Conservation (phyloP, 108 stramenopile species). For the Nitzschia sp. region DNA sequence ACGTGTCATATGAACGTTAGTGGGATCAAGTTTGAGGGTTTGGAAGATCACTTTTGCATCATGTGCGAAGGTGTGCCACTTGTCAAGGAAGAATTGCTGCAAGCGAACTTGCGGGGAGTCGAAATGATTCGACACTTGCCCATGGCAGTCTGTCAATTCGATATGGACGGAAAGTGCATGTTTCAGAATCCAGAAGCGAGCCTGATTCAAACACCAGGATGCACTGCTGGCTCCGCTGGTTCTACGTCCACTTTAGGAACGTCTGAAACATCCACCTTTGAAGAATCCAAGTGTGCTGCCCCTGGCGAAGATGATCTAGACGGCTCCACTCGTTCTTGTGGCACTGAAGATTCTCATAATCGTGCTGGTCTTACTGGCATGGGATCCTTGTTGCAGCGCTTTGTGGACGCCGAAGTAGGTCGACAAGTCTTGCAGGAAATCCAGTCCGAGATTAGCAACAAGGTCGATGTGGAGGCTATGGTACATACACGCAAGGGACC, state of each 20-base stretch:
- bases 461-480: conserved; percentile 30
- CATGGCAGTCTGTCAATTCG: conserved; percentile 50
- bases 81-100: conserved; percentile 14
- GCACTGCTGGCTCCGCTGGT: neutral
- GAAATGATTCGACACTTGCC: conserved; percentile 57
- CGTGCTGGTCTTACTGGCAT: neutral
- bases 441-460: neutral
- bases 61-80: conserved; percentile 11
- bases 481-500: conserved; percentile 23
- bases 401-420: conserved; percentile 30
- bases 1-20: conserved; percentile 31
- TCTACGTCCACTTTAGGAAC: neutral
- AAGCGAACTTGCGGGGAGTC: conserved; percentile 37
- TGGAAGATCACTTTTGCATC: conserved; percentile 8
- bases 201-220: neutral
- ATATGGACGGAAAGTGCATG: conserved; percentile 43
- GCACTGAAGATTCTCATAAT: neutral
- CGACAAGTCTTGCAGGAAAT: conserved; percentile 24
- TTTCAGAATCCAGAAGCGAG: conserved; percentile 52
- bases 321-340: neutral
- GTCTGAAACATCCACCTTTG: neutral
- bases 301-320: neutral
- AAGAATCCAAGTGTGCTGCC: conserved; percentile 1
- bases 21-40: conserved; percentile 16
- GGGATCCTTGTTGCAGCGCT: conserved; percentile 20